Conservation (phyloP, 2,329 filamentous ascomycete species). For the Colletotrichum cereale region DNA sequence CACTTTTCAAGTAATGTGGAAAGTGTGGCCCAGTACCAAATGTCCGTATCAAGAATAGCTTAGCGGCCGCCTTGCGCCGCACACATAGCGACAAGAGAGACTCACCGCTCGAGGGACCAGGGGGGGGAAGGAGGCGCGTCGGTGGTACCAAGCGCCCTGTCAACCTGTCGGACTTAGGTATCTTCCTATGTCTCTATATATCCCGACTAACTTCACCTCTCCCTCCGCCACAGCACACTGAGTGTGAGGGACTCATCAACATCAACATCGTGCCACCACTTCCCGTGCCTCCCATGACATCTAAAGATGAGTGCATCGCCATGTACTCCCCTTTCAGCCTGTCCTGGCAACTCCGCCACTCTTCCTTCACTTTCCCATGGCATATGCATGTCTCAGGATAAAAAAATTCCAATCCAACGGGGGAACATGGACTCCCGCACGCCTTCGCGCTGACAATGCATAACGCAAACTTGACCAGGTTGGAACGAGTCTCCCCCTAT, state of each 20-base stretch:
- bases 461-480: conserved; percentile 1
- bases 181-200: too few species aligned
- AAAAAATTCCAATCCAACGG: neutral
- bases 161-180: neutral
- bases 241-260: neutral
- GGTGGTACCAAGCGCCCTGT: neutral
- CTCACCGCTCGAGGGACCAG: conserved; percentile 9
- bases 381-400: conserved; percentile 18
- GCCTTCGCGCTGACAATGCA: conserved; percentile 23
- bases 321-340: neutral
- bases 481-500: neutral
- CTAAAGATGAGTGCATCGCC: neutral
- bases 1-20: neutral
- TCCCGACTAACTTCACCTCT: neutral
- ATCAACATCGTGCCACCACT: neutral
- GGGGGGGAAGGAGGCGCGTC: neutral
- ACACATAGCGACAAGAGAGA: neutral
- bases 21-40: neutral
- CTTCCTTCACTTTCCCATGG: neutral
- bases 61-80: conserved; percentile 2
- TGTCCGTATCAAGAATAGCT: neutral
- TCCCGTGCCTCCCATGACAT: neutral
- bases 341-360: neutral
- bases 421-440: neutral
- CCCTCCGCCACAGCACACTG: neutral